A percentile compares a stretch with the other conserved stretches of the same genome.
These are phyloP conservation scores for Periconia sp. DNA, from an alignment of 2,329 filamentous ascomycete species.

Conservation along the genomic window DNA sequence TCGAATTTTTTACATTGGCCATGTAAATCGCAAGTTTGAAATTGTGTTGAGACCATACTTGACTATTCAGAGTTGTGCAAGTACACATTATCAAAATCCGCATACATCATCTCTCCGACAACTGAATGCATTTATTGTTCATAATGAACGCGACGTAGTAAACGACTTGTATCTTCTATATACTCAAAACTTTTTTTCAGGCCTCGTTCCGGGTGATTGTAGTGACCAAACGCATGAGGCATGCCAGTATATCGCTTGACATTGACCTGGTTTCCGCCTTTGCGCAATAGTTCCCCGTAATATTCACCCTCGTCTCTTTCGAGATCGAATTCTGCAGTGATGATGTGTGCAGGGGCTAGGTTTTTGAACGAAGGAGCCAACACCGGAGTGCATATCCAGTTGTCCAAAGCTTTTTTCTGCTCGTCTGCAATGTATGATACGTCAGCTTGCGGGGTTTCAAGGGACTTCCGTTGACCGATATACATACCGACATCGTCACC, in stretches of 20 bases:
- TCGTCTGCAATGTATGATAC: neutral
- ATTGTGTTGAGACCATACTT: no score
- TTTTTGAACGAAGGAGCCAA: slow-evolving; percentile 13
- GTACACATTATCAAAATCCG: no score
- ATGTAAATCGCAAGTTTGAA: no score
- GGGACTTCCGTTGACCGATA: no score
- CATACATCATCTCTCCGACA: no score
- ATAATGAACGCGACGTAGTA: neutral
- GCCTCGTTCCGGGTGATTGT: slow-evolving; percentile 11
- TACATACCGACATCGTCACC: slow-evolving; percentile 6
- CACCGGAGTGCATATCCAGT: slow-evolving; percentile 17
- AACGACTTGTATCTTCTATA: slow-evolving; percentile 13
- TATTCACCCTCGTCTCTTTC: slow-evolving; percentile 16
- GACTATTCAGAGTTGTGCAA: no score
- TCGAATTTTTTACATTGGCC: no score
- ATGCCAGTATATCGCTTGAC: slow-evolving; percentile 13
- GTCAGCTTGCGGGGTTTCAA: neutral
- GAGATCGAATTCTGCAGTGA: slow-evolving; percentile 18
- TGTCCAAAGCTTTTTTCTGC: slow-evolving; percentile 9
- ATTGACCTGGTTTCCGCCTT: slow-evolving; percentile 10
- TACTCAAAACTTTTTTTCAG: slow-evolving; percentile 17
- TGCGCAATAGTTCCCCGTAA: slow-evolving; percentile 9
- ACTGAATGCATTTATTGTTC: no score
- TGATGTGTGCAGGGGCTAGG: slow-evolving; percentile 14
- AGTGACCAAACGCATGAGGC: slow-evolving; percentile 17